Base-by-base conservation (phyloP, 129 eudicot genomes). In the Chrysanthemum seticuspe region DNA sequence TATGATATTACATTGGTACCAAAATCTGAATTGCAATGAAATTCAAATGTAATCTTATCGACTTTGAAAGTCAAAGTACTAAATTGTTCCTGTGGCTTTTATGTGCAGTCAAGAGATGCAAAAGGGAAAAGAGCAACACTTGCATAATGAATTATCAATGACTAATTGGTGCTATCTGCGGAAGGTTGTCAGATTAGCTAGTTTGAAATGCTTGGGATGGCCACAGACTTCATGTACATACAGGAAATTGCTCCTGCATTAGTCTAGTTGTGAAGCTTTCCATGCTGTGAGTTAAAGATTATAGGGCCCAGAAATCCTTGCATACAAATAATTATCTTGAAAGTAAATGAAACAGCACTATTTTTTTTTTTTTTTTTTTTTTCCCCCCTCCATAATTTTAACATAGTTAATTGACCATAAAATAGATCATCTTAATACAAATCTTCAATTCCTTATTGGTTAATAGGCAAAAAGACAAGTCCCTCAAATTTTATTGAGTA, bases 91-190 rank as follows among this genome's bases (percentile, higher is more conserved):
- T 56, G 25, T 12, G 45, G 65, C 44, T 19, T 67, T 50, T 61
- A 21, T 69, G 56, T 79, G 73, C 91, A 90, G 96, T 90, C 93
- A 34, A 85, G 90, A 77, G 96, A 85, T 67, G 83, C 88, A 5
- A 90, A 90, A 71, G 96, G 96, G 62, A 90, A 90, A 85, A 79
- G 90, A 81, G 90, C 90, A 71, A 87, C 96, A 45, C 83, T 90
- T 51, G 96, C 96, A 50, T 89, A 70, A 87, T 64, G 76, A 58
- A 5, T 74, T 57, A 31, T 13, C 62, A 62, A 15, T 14, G 27
- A 72, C 27, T 11, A 3, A 13, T 18, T 16, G n/a, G 15, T 19
- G 51, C 59, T 61, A 60, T 21, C 48, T 8, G 27, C 5, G 76
- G 59, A 66, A 66, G 49, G 36, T 16, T 13, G 15, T 21, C 45